phyloP scores from a whole-genome alignment of 192 early-diverging fungal species.

The Coemansia sp. region DNA sequence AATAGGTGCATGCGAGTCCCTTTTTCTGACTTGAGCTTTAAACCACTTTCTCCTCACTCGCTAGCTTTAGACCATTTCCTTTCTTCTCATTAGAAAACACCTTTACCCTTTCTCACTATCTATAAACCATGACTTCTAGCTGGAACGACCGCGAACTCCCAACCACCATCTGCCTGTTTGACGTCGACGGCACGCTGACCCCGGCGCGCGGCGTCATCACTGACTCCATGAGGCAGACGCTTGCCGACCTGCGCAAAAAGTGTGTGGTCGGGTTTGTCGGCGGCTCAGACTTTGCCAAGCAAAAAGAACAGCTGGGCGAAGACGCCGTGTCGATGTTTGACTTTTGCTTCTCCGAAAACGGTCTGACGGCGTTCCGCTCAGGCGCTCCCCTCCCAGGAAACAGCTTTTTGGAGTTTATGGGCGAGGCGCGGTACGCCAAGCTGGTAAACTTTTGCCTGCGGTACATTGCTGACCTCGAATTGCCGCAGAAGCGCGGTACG shows the following conservation, averaged over 20 bases:
- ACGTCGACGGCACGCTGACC: constrained; percentile 97
- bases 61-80: too few relatives aligned
- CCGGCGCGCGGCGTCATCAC: constrained; percentile 89
- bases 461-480: constrained; percentile 92
- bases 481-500: constrained; percentile 95
- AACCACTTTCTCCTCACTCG: too few relatives aligned
- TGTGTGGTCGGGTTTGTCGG: constrained; percentile 96
- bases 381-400: constrained; percentile 62
- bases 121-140: constrained; percentile 32
- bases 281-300: constrained; percentile 91
- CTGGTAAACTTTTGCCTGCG: constrained; percentile 89
- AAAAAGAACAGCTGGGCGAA: constrained; percentile 90
- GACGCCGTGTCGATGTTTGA: constrained; percentile 79
- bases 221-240: constrained; percentile 71
- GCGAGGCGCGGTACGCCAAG: constrained; percentile 90
- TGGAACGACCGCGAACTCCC: constrained; percentile 68
- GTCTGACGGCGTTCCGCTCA: constrained; percentile 86
- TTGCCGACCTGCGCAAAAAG: constrained; percentile 82
- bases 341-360: constrained; percentile 97
- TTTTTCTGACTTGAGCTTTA: too few relatives aligned
- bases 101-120: not conserved
- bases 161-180: constrained; percentile 87
- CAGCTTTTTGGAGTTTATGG: constrained; percentile 90
- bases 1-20: too few relatives aligned
- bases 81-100: not conserved